Conservation (phyloP, 148 eudicot genomes). For the Silene latifolia region DNA sequence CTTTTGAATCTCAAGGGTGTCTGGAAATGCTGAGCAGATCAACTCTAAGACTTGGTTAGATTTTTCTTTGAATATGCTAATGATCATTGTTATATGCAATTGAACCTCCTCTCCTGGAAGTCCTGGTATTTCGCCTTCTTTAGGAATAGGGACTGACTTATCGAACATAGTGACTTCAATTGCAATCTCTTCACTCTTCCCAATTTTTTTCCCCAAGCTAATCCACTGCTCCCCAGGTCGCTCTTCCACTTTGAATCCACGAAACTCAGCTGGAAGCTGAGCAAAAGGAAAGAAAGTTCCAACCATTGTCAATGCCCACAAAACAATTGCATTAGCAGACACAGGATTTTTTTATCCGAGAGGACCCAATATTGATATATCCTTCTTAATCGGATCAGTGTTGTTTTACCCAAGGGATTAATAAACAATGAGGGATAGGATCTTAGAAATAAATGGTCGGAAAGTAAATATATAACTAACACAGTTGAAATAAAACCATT, state of each 20-base stretch:
- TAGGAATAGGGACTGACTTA: conserved; percentile 51
- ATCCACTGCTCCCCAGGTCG: conserved; percentile 90
- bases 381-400: too few species aligned
- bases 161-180: conserved; percentile 89
- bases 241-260: conserved; percentile 60
- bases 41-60: conserved; percentile 55
- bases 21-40: conserved; percentile 87
- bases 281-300: not conserved
- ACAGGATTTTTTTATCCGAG: too few species aligned
- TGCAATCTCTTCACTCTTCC: conserved; percentile 70
- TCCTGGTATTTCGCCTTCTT: conserved; percentile 35
- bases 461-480: too few species aligned
- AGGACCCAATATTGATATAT: too few species aligned
- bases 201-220: conserved; percentile 55
- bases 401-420: too few species aligned
- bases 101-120: conserved; percentile 45
- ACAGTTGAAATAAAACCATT: too few species aligned
- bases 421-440: too few species aligned
- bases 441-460: too few species aligned
- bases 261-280: conserved; percentile 49
- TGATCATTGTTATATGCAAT: conserved; percentile 60
- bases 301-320: not conserved
- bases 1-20: conserved; percentile 54
- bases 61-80: conserved; percentile 58
- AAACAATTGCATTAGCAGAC: not conserved